phyloP scores from a whole-genome alignment of 768 basidiomycete species.

The Mycena filopes region DNA sequence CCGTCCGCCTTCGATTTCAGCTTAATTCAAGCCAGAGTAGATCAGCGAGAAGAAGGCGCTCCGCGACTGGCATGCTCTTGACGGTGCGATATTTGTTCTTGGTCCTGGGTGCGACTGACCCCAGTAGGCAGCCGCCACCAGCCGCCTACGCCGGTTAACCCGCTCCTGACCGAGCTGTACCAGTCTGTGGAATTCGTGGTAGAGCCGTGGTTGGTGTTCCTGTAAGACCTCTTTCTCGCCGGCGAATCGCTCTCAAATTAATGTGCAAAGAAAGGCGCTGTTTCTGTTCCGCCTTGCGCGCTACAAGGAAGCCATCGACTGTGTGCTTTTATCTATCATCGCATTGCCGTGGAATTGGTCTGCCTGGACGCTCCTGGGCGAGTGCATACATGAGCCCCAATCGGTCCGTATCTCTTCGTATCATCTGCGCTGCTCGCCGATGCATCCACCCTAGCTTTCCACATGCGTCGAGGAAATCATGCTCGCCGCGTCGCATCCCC shows the following conservation, averaged over 20 bases:
- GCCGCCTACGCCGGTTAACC: conserved; percentile 60
- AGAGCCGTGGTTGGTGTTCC: conserved; percentile 74
- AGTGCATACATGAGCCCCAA: conserved; percentile 65
- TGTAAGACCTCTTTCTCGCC: conserved; percentile 53
- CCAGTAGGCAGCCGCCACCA: conserved; percentile 57
- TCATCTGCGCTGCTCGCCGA: not conserved
- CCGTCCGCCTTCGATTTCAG: not conserved
- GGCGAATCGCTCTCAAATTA: not conserved
- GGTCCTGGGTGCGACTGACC: not conserved
- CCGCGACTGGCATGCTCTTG: conserved; percentile 69
- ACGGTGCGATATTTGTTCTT: conserved; percentile 50
- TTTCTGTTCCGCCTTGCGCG: conserved; percentile 69
- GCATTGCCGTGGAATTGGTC: conserved; percentile 81
- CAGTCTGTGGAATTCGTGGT: conserved; percentile 53
- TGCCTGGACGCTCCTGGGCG: conserved; percentile 68
- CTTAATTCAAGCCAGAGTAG: not conserved
- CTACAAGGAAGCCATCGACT: conserved; percentile 71
- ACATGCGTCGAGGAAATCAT: conserved; percentile 56
- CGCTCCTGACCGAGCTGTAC: conserved; percentile 55
- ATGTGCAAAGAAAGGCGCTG: conserved; percentile 63
- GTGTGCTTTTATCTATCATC: conserved; percentile 63
- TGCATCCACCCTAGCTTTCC: conserved; percentile 4
- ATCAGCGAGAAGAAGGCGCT: conserved; percentile 59
- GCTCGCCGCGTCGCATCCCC: conserved; percentile 61
- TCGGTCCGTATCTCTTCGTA: conserved; percentile 53